phyloP scores from a whole-genome alignment of 2,329 filamentous ascomycete genomes.

The Stagonosporopsis vannaccii region DNA sequence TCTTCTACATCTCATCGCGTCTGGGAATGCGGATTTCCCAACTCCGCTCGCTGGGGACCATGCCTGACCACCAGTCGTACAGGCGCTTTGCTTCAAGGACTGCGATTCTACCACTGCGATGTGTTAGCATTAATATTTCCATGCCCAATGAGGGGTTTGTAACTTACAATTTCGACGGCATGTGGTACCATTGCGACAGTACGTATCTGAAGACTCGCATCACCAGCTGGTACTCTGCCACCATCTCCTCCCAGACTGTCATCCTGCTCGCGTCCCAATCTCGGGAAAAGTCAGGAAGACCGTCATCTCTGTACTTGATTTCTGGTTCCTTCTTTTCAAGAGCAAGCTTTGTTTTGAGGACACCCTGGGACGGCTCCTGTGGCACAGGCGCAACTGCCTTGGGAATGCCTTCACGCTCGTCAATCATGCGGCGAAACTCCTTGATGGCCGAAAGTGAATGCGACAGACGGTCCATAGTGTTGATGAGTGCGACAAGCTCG shows the following conservation, averaged over 20 bases:
- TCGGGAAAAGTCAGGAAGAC: conserved; percentile 52
- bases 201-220: conserved; percentile 71
- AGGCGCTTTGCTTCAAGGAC: conserved; percentile 62
- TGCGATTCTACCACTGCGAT: conserved; percentile 58
- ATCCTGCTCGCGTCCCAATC: conserved; percentile 52
- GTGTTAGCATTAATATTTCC: conserved; percentile 16
- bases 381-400: conserved; percentile 24
- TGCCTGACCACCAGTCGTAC: conserved; percentile 70
- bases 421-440: conserved; percentile 69
- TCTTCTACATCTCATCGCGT: conserved; percentile 35
- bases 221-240: conserved; percentile 70
- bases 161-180: conserved; percentile 76
- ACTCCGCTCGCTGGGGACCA: conserved; percentile 62
- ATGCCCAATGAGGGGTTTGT: neutral
- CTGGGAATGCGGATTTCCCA: conserved; percentile 59
- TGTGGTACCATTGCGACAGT: conserved; percentile 70
- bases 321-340: conserved; percentile 28
- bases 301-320: conserved; percentile 42
- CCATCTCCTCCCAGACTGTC: conserved; percentile 65
- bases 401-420: conserved; percentile 47
- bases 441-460: conserved; percentile 78
- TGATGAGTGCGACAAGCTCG: conserved; percentile 92
- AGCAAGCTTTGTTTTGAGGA: conserved; percentile 41
- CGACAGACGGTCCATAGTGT: conserved; percentile 88
- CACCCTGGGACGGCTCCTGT: conserved; percentile 36